Percentiles rank a stretch among this genome's conserved stretches.
Evolutionary conservation across 73 alveolate species (phyloP).

Genomic region (Symbiodinium pilosum): DNA sequence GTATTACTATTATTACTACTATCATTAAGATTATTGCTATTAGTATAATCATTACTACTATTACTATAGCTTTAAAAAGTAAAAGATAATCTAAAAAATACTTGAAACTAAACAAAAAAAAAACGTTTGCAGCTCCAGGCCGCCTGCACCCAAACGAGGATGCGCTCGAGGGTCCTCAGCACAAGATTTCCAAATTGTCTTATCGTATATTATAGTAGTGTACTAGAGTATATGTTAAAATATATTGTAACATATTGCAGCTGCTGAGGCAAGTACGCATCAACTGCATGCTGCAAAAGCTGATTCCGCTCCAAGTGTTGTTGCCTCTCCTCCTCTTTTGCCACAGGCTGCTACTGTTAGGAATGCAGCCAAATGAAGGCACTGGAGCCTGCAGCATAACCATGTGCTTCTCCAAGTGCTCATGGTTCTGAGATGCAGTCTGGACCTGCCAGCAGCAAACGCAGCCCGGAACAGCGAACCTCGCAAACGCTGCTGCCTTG

Average conservation of each 20-base stretch:
- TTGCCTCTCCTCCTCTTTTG: slow-evolving; percentile 49
- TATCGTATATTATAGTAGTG: no score
- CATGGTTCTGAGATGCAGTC: slow-evolving; percentile 52
- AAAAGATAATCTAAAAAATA: no score
- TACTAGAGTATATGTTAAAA: not conserved
- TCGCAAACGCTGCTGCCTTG: slow-evolving; percentile 7
- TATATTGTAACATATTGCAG: not conserved
- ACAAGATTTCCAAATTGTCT: not conserved
- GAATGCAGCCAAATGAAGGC: not conserved
- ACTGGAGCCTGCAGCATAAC: slow-evolving; percentile 50
- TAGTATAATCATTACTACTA: no score
- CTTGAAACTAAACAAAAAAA: not conserved
- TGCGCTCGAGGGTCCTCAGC: slow-evolving; percentile 71
- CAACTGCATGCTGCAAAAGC: slow-evolving; percentile 81
- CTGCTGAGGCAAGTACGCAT: not conserved
- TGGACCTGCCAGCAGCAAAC: slow-evolving; percentile 26
- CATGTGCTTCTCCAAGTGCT: slow-evolving; percentile 86
- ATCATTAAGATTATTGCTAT: not conserved
- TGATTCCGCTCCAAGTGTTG: slow-evolving; percentile 76
- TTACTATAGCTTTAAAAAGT: no score
- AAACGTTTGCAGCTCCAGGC: not conserved
- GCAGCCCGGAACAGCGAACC: not conserved
- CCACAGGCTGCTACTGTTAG: not conserved
- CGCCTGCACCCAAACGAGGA: slow-evolving; percentile 92
- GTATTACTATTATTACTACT: no score